Conservation (phyloP, 73 alveolate genomes). For the Tetrahymena borealis region DNA sequence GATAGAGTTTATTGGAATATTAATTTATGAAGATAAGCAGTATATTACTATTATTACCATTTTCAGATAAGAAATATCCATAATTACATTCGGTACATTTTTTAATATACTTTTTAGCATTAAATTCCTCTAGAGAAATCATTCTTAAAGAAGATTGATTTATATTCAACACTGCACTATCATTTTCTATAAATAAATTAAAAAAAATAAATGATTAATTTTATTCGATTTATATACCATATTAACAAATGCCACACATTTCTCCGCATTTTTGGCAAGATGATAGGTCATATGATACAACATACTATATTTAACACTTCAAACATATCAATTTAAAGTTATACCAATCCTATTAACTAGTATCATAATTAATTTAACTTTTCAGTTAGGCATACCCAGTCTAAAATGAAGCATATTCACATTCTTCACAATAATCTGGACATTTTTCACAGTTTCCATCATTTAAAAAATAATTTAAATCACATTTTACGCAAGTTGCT, state of each 20-base stretch:
- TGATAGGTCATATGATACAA: background rate
- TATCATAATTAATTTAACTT: background rate
- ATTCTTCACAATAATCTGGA: background rate
- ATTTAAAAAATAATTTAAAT: background rate
- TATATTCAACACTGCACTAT: background rate
- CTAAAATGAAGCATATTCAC: background rate
- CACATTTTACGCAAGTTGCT: background rate
- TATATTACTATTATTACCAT: background rate
- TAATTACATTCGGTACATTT: background rate
- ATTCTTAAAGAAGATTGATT: background rate
- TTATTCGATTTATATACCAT: background rate
- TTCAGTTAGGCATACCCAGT: background rate
- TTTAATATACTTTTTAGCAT: background rate
- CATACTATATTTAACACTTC: background rate
- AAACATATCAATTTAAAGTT: background rate
- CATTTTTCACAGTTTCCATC: background rate
- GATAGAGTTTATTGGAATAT: background rate
- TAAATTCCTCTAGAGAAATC: background rate
- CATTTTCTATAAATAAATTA: background rate
- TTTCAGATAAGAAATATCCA: background rate
- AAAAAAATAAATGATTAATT: background rate
- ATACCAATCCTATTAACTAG: background rate
- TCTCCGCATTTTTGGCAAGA: background rate
- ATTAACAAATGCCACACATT: background rate
- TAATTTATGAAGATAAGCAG: background rate